Evolutionary conservation across 148 eudicot genomes (phyloP), one percentile per base, ranked within the genome.

Genomic region (Rhododendron vialii): DNA sequence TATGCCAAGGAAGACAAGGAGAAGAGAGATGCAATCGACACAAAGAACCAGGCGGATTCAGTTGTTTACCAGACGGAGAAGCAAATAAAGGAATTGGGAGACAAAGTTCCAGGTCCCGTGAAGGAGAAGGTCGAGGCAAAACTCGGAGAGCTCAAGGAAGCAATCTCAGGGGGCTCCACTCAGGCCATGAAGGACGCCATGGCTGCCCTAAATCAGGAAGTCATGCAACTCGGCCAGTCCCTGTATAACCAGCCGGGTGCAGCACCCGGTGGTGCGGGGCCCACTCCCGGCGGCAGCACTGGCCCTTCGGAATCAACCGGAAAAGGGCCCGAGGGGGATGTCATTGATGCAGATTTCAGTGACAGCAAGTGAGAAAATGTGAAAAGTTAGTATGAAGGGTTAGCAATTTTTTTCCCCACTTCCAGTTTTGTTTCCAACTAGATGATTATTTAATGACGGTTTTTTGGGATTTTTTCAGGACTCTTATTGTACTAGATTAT

Each of bases 31-130:
- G 98, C 98, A 13, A 94, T 96, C 33, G 99, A 96, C 90, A 95
- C 99, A 26, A 96, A 96, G 90, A 96, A 96, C 90, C 99, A 96
- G 87, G 99, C 98, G 0, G 99, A 96, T 84, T 96, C 98, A 0
- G 95, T 96, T 59, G 93, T 96, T 26, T 96, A 96, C 91, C 98
- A 96, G 84, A 96, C 99, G 0, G 99, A 96, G 86, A 96, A 95
- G 91, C 99, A 95, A 85, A 84, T 96, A 84, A 96, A 92, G 87
- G 99, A 96, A 87, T 91, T 96, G 22, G 99, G 99, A 61, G 99
- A 96, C 83, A 96, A 96, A 86, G 99, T 96, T 35, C 99, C 99
- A 0, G 96, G 38, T 45, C 88, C 95, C 0, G 98, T 96, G 2
- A 96, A 96, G 89, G 98, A 96, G 84, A 95, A 95, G 88, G 99